These are phyloP conservation scores for Prinsepia uniflora DNA, from an alignment of 306 rosid genomes.

Conservation along the genomic window DNA sequence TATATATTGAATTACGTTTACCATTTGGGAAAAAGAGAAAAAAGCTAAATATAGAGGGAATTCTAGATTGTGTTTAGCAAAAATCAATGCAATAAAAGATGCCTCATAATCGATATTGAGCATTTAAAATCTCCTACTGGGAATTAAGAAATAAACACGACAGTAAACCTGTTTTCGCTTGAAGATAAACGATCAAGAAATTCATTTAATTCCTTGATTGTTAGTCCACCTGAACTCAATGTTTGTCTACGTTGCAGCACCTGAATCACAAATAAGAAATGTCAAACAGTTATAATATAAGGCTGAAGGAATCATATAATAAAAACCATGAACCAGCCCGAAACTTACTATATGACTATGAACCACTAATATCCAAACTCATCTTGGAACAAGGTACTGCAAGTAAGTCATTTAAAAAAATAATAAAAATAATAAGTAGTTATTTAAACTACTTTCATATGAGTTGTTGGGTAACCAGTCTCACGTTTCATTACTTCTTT, in stretches of 20 bases:
- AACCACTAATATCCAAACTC: background rate
- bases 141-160: conserved; percentile 10
- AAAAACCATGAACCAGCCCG: background rate
- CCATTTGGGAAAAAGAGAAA: no score
- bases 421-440: no score
- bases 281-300: no score
- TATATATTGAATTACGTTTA: no score
- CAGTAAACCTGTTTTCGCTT: conserved; percentile 59
- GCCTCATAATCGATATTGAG: background rate
- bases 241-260: conserved; percentile 85
- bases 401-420: background rate
- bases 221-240: conserved; percentile 66
- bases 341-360: background rate
- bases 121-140: background rate
- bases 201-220: conserved; percentile 70
- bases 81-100: background rate
- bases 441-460: background rate
- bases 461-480: background rate
- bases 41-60: background rate
- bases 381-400: background rate
- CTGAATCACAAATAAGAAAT: conserved; percentile 37
- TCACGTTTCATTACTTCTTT: background rate
- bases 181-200: conserved; percentile 77
- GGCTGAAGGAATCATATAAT: background rate
- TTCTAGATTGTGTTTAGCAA: background rate